These are phyloP conservation scores for Trichoderma sp. DNA, from an alignment of 2,329 filamentous ascomycete genomes.

Conservation along the genomic window DNA sequence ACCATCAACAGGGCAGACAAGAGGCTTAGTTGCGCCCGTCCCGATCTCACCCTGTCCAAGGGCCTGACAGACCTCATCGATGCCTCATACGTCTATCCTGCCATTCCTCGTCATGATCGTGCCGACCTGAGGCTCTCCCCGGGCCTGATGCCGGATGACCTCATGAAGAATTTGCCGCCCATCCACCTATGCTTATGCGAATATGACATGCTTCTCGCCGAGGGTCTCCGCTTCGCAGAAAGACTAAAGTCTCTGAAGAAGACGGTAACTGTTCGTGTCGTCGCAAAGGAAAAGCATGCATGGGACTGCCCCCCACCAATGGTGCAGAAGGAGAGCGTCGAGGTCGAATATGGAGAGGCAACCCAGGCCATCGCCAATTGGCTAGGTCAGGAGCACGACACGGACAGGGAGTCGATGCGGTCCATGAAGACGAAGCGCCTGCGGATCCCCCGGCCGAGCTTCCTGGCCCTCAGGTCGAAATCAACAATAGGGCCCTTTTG, in stretches of 20 bases:
- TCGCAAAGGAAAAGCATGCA: constrained; percentile 45
- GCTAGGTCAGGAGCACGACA: constrained; percentile 39
- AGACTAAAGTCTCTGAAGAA: constrained; percentile 44
- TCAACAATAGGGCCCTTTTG: constrained; percentile 29
- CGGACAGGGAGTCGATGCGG: constrained; percentile 35
- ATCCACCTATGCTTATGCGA: constrained; percentile 61
- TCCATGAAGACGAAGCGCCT: constrained; percentile 36
- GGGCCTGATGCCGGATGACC: constrained; percentile 51
- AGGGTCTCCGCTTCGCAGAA: constrained; percentile 59
- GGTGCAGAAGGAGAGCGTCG: constrained; percentile 42
- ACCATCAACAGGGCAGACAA: constrained; percentile 55
- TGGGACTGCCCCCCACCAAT: constrained; percentile 50
- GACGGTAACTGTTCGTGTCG: constrained; percentile 40
- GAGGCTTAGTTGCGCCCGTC: constrained; percentile 50
- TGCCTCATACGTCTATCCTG: constrained; percentile 57
- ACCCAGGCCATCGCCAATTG: constrained; percentile 41
- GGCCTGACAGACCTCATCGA: constrained; percentile 62
- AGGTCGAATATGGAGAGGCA: constrained; percentile 46
- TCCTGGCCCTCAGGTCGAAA: constrained; percentile 32
- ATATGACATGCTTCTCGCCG: constrained; percentile 61
- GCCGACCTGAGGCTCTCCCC: constrained; percentile 57
- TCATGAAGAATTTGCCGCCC: constrained; percentile 51
- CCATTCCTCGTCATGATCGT: constrained; percentile 44
- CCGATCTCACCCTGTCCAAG: constrained; percentile 57
- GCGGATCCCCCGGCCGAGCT: constrained; percentile 32